These are phyloP conservation scores for Aeschynomene evenia DNA, from an alignment of 306 rosid species.

Conservation along the genomic window DNA sequence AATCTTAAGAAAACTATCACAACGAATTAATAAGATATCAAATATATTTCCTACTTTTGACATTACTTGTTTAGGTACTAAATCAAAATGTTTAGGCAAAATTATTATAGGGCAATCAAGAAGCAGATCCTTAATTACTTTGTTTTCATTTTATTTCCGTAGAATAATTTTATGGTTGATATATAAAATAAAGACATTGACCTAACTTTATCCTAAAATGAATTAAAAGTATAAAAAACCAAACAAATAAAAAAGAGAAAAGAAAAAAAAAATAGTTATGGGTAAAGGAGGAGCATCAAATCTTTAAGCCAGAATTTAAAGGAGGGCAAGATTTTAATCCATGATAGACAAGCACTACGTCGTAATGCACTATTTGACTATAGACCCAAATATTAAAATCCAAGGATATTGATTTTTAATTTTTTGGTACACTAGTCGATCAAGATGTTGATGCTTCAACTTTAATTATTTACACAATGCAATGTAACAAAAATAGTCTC, in stretches of 20 bases:
- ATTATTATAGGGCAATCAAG: neutral
- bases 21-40: neutral
- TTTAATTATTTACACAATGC: neutral
- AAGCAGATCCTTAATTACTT: neutral
- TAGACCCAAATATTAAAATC: neutral
- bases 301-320: neutral
- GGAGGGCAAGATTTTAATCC: too few species aligned
- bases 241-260: neutral
- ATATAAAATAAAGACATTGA: neutral
- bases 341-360: neutral
- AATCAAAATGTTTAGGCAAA: neutral
- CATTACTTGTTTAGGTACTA: neutral
- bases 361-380: neutral
- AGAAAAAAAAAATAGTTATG: neutral
- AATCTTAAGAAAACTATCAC: neutral
- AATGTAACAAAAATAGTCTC: neutral
- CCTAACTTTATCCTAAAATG: neutral
- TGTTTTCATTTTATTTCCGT: neutral
- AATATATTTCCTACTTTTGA: too few species aligned
- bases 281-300: conserved; percentile 30
- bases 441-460: neutral
- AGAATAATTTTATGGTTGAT: neutral
- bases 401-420: neutral
- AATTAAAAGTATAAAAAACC: neutral
- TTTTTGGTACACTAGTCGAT: too few species aligned